A percentile compares a stretch with the other conserved stretches of the same genome.
Conservation (phyloP, 257 asterid species). For the Verbascum thapsus region DNA sequence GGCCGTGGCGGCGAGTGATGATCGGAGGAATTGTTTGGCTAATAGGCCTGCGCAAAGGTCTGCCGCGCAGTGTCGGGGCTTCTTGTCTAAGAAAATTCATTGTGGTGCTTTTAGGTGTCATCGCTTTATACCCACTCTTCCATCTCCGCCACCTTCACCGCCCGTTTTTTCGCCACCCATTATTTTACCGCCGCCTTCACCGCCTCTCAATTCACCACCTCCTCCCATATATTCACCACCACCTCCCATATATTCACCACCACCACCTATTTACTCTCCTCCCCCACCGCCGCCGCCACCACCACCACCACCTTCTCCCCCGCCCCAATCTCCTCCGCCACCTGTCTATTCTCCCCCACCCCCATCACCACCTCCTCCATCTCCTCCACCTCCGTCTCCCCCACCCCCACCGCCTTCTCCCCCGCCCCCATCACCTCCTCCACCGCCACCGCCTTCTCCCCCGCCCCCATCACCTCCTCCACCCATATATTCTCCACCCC, state of each 20-base stretch:
- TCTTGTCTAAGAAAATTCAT: conserved; percentile 59
- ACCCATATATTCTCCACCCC: conserved; percentile 30
- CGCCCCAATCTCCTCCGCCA: conserved; percentile 23
- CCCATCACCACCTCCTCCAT: conserved; percentile 20
- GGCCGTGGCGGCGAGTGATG: conserved; percentile 60
- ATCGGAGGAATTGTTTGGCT: conserved; percentile 67
- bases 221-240: conserved; percentile 23
- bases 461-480: conserved; percentile 57
- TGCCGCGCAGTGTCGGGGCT: conserved; percentile 53
- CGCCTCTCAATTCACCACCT: conserved; percentile 29
- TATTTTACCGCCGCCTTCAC: conserved; percentile 30
- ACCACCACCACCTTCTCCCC: conserved; percentile 26
- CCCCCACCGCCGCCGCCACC: conserved; percentile 40
- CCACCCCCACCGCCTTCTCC: conserved; percentile 38
- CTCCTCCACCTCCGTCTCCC: conserved; percentile 37
- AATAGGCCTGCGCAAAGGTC: conserved; percentile 65
- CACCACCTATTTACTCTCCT: conserved; percentile 32
- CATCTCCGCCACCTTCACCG: conserved; percentile 61
- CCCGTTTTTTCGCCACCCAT: conserved; percentile 39
- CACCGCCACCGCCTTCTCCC: conserved; percentile 33
- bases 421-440: conserved; percentile 34
- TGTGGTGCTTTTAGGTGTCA: conserved; percentile 77
- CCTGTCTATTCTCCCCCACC: conserved; percentile 31
- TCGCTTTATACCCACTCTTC: conserved; percentile 64
- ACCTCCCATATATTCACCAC: conserved; percentile 4